Evolutionary conservation across 2,329 filamentous ascomycete species (phyloP), one percentile per base, ranked within the genome.

Genomic region (Hypoxylon sp.): DNA sequence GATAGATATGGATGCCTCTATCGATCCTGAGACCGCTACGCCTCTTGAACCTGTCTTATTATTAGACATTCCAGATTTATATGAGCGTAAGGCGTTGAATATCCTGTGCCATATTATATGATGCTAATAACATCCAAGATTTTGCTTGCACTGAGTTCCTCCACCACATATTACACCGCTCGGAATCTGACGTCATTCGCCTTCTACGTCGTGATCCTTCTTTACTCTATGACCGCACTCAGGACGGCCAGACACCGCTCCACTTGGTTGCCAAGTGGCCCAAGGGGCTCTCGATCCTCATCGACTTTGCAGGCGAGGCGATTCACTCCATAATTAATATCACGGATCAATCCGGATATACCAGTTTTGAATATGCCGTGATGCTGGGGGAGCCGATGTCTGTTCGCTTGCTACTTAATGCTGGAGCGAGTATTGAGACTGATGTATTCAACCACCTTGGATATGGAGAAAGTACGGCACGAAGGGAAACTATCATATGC

Each of bases 211-310:
- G 6, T 3, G 25, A 41, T 25, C 34, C 12, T 29, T 23, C 27
- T 16, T 16, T 29, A 9, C 12, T 53, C 19, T 41, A 29, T 21
- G 50, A 41, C 8, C 23, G 27, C 11, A 41, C 34, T 2, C 14
- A 11, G 5, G 16, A 16, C 3, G 50, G 34, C 12, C 34, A 39
- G 16, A 39, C 58, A 1, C 19, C 39, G 6, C 19, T 68, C 6
- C 65, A 65, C 23, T 23, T 68, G 3, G 61, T 54, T n/a, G 45
- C 29, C 6, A 51, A 19, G 4, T 68, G 65, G 65, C 57, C 58
- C 9, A 53, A 23, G 23, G 65, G 65, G 0, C 58, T 68, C 1
- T 41, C 25, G 3, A 52, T 61, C n/a, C n/a, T 67, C 11, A 45
- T 67, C 5, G 30, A 63, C 12, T 30, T 39, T 9, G 64, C 8